Conservation (phyloP, 805 yeast species). For the Saccharomyces jurei region DNA sequence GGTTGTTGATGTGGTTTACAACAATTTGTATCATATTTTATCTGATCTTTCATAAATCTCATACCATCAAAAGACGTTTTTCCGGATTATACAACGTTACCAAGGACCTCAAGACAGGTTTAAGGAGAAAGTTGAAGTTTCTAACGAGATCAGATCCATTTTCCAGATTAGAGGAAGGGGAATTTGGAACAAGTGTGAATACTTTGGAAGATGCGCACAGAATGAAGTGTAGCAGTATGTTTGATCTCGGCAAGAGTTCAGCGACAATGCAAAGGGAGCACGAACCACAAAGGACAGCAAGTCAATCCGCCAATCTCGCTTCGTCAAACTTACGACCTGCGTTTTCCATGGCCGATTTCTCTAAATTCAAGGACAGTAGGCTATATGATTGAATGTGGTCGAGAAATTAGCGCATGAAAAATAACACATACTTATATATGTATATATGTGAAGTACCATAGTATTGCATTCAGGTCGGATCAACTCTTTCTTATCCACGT, state of each 20-base stretch:
- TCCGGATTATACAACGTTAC: neutral
- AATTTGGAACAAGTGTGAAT: neutral
- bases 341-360: conserved; percentile 26
- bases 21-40: neutral
- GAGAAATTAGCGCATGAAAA: neutral
- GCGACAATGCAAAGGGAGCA: neutral
- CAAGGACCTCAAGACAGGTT: neutral
- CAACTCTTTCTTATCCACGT: neutral
- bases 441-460: neutral
- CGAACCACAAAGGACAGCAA: neutral
- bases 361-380: conserved; percentile 19
- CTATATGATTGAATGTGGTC: conserved; percentile 6
- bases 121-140: neutral
- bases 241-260: conserved; percentile 11
- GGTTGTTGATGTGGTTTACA: neutral
- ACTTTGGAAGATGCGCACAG: conserved; percentile 2
- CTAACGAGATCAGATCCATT: conserved; percentile 1
- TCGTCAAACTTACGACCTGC: conserved; percentile 13
- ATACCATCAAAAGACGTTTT: neutral
- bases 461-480: neutral
- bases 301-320: conserved; percentile 4
- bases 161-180: conserved; percentile 8
- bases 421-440: neutral
- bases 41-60: neutral
- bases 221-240: conserved; percentile 27